phyloP scores from a whole-genome alignment of 257 asterid species.

The Ehretia macrophylla region DNA sequence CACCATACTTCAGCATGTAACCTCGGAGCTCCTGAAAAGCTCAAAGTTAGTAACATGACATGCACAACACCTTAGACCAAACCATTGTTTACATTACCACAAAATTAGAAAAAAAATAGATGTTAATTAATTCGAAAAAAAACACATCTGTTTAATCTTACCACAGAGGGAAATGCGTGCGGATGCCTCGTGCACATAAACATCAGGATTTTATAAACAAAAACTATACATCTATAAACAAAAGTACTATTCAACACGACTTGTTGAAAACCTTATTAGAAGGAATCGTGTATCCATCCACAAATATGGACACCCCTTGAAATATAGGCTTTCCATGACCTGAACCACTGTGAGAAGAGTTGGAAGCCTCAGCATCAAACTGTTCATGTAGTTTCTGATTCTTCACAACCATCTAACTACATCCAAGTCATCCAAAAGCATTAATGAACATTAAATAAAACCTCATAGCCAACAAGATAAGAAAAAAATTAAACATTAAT shows the following conservation, averaged over 20 bases:
- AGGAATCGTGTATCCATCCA: conserved; percentile 96
- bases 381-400: conserved; percentile 83
- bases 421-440: conserved; percentile 27
- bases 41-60: background rate
- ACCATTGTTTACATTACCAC: background rate
- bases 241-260: background rate
- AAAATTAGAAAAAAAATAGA: background rate
- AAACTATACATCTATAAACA: too few relatives aligned
- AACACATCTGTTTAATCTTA: background rate
- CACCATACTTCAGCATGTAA: conserved; percentile 86
- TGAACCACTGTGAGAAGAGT: conserved; percentile 54
- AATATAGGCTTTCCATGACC: conserved; percentile 48
- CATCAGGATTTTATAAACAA: background rate
- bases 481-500: background rate
- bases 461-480: background rate
- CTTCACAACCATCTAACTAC: conserved; percentile 91
- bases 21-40: conserved; percentile 76
- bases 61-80: background rate
- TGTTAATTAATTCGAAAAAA: background rate
- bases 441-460: background rate
- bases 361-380: conserved; percentile 82
- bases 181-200: background rate
- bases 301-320: conserved; percentile 80
- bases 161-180: background rate
- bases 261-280: conserved; percentile 70